Conservation (phyloP, 345 rosid species). For the Psidium guajava region DNA sequence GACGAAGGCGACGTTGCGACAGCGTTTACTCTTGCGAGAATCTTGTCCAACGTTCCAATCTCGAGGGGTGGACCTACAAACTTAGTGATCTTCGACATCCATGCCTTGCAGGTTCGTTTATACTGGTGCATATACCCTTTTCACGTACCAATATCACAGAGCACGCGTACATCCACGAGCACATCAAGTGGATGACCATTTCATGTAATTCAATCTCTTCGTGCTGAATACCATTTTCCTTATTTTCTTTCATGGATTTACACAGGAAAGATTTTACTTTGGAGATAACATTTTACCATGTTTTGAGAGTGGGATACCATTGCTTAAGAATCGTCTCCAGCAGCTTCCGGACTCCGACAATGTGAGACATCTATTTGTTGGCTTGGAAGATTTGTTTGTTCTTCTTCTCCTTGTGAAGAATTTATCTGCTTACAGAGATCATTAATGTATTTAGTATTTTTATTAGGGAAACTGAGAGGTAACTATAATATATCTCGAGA, state of each 20-base stretch:
- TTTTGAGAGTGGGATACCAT: constrained; percentile 93
- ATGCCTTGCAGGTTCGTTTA: constrained; percentile 75
- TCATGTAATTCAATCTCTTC: not conserved
- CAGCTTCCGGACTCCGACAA: constrained; percentile 87
- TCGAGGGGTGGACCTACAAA: constrained; percentile 95
- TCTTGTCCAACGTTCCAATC: constrained; percentile 72
- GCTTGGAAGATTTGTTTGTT: not conserved
- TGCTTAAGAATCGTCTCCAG: constrained; percentile 79
- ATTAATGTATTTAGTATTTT: not conserved
- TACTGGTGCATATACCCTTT: not conserved
- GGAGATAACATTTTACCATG: constrained; percentile 89
- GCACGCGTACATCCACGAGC: not conserved
- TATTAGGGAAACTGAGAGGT: not conserved
- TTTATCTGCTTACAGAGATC: not conserved
- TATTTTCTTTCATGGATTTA: not conserved
- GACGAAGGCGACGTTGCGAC: constrained; percentile 97
- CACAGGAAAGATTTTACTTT: constrained; percentile 92
- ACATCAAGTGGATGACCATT: too few species aligned
- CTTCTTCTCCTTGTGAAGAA: not conserved
- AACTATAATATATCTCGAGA: not conserved
- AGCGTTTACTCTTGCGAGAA: constrained; percentile 96
- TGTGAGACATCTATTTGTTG: constrained; percentile 23
- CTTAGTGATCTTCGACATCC: constrained; percentile 93
- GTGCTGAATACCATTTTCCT: not conserved
- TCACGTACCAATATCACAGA: not conserved